A percentile compares a stretch with the other conserved stretches of the same genome.
phyloP scores from a whole-genome alignment of 1,284 basidiomycete species.

The Termitomyces sp. region DNA sequence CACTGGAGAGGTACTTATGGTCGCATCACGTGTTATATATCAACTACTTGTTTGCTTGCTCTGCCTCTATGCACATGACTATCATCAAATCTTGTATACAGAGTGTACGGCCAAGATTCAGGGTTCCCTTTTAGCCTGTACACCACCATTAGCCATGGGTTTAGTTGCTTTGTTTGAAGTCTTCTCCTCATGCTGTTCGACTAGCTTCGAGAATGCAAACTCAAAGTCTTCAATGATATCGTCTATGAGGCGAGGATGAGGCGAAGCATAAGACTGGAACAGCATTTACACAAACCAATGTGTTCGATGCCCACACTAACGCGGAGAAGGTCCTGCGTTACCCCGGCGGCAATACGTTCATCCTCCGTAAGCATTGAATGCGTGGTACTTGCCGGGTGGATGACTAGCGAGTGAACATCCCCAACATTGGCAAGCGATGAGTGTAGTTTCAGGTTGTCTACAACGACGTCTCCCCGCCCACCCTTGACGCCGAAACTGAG shows the following conservation, averaged over 20 bases:
- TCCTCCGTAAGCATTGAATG: constrained; percentile 66
- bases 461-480: constrained; percentile 36
- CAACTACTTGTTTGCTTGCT: no score
- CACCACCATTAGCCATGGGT: no score
- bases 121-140: neutral
- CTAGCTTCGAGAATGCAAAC: constrained; percentile 11
- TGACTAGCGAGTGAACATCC: constrained; percentile 33
- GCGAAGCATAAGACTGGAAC: neutral
- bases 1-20: no score
- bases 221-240: constrained; percentile 19
- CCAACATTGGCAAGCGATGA: constrained; percentile 46
- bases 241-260: constrained; percentile 2
- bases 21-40: no score
- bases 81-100: no score
- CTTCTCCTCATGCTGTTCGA: neutral
- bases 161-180: neutral
- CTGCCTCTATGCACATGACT: no score
- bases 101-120: neutral
- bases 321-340: constrained; percentile 73
- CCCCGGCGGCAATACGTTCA: constrained; percentile 60
- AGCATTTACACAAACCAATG: constrained; percentile 4
- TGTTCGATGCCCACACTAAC: constrained; percentile 11
- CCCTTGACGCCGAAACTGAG: constrained; percentile 61
- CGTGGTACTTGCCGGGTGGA: constrained; percentile 73
- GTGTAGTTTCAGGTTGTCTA: constrained; percentile 54